Evolutionary conservation across 495 filamentous ascomycete genomes (phyloP), one percentile per base, ranked within the genome.

Genomic region (Tuber microsphaerosporum): DNA sequence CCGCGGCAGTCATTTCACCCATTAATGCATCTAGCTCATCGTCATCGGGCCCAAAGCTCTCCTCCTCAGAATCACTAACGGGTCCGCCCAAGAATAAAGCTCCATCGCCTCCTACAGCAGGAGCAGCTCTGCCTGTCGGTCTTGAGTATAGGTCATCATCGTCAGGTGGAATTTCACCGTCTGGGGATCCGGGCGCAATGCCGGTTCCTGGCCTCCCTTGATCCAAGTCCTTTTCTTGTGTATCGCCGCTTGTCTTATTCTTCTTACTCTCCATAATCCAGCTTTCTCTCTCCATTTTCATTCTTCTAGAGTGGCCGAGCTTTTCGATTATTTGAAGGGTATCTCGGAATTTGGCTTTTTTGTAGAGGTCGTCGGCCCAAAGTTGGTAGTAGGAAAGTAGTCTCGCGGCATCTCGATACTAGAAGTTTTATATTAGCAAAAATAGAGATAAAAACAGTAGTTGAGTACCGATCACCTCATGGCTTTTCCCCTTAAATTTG

Each of bases 291-390:
- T 91, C 90, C 80, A 88, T 89, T 74, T 91, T 87, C 76, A 93
- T 85, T 6, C 87, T 85, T 81, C 89, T 91, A 51, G 90, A 92
- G 83, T 98, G 95, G 2, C 95, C 95, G 6, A 93, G 85, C 84
- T 97, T 97, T 84, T 99, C 96, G 12, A 97, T 93, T 84, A 97
- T 97, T 45, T 89, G 85, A 31, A 97, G 86, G 7, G 92, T 95
- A 81, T 99, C 96, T 39, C 91, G 87, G 75, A 99, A 98, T 81
- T 93, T 96, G 1, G 94, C 95, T 78, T 94, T 93, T 68, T 95
- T 96, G 79, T 93, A 99, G 39, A 99, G 86, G 75, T 97, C 93
- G 83, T 99, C 95, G 8, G 98, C 92, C 95, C 95, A 99, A 77
- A 96, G 84, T 83, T 98, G 95, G 83, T 98, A 99, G 81, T 94